Conservation (phyloP, 2,329 filamentous ascomycete species). For the Alternaria ventricosa region DNA sequence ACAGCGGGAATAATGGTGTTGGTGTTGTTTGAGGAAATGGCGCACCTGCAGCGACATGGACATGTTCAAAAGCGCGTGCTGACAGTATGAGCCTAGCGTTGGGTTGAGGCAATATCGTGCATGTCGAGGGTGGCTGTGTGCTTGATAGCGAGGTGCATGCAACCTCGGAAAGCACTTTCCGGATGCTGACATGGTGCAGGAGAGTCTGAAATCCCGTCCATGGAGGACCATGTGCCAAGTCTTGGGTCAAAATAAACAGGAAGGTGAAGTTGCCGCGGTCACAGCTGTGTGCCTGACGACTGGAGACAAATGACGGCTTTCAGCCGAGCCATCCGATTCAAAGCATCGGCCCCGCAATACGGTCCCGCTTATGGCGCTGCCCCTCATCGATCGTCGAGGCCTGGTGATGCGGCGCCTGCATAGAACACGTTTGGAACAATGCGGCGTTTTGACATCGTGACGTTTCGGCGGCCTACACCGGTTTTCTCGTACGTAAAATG, state of each 20-base stretch:
- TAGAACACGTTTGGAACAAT: constrained; percentile 22
- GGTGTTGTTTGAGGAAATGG: constrained; percentile 18
- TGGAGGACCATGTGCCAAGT: constrained; percentile 4
- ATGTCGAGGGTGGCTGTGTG: constrained; percentile 6
- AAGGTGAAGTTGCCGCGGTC: constrained; percentile 20
- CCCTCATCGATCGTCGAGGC: constrained; percentile 35
- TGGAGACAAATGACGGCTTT: constrained; percentile 8
- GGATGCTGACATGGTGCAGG: constrained; percentile 11
- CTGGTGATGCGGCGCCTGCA: constrained; percentile 32
- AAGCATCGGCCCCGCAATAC: constrained; percentile 26
- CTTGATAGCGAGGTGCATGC: constrained; percentile 5
- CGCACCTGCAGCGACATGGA: neutral
- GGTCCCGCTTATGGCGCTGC: constrained; percentile 11
- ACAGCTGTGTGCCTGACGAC: constrained; percentile 11
- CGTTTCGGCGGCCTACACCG: constrained; percentile 20
- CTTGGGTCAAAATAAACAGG: constrained; percentile 25
- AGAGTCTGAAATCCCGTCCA: neutral
- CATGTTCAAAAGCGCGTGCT: neutral
- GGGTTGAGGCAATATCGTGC: constrained; percentile 1
- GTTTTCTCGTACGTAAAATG: constrained; percentile 33
- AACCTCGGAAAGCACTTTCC: constrained; percentile 7
- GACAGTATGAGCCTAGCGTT: neutral
- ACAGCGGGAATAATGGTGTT: constrained; percentile 15
- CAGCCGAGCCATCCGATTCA: constrained; percentile 31
- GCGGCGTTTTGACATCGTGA: constrained; percentile 32